A percentile compares a stretch with the other conserved stretches of the same genome.
Conservation (phyloP, 306 rosid genomes). For the Rosa rugosa region DNA sequence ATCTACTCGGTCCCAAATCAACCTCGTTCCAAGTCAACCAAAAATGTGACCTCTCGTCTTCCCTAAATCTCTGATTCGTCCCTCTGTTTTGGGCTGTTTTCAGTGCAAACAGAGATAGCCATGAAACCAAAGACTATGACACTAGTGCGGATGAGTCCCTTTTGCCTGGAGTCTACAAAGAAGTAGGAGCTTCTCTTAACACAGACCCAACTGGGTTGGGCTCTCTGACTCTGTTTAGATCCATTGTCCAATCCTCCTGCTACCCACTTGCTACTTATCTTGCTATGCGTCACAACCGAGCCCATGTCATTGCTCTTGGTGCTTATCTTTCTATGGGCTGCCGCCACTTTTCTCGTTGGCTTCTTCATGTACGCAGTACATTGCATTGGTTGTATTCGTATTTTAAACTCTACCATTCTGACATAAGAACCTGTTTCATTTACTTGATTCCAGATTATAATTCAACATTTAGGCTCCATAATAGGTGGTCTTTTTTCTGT, state of each 20-base stretch:
- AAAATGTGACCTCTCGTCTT: background rate
- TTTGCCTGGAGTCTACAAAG: slow-evolving; percentile 77
- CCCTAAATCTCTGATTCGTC: background rate
- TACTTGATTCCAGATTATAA: background rate
- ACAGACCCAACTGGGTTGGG: slow-evolving; percentile 78
- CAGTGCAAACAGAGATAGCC: background rate
- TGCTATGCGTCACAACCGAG: slow-evolving; percentile 66
- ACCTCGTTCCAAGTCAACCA: slow-evolving; percentile 1
- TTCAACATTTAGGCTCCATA: slow-evolving; percentile 47
- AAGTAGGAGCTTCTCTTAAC: slow-evolving; percentile 62
- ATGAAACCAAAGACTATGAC: slow-evolving; percentile 63
- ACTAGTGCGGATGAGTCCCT: slow-evolving; percentile 64
- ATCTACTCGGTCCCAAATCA: too few relatives aligned
- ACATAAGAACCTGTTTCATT: background rate
- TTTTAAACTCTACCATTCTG: background rate
- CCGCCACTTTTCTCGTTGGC: slow-evolving; percentile 67
- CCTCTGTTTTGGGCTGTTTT: slow-evolving; percentile 2
- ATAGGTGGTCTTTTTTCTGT: slow-evolving; percentile 72
- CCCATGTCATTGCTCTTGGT: slow-evolving; percentile 65
- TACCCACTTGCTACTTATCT: slow-evolving; percentile 76
- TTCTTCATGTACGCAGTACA: slow-evolving; percentile 4
- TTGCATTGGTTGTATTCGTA: background rate
- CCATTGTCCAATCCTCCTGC: slow-evolving; percentile 65
- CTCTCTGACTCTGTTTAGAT: slow-evolving; percentile 69
- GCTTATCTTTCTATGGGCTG: slow-evolving; percentile 65